Evolutionary conservation across 169 alveolate species (phyloP).

Genomic region (Miamiensis avidus): DNA sequence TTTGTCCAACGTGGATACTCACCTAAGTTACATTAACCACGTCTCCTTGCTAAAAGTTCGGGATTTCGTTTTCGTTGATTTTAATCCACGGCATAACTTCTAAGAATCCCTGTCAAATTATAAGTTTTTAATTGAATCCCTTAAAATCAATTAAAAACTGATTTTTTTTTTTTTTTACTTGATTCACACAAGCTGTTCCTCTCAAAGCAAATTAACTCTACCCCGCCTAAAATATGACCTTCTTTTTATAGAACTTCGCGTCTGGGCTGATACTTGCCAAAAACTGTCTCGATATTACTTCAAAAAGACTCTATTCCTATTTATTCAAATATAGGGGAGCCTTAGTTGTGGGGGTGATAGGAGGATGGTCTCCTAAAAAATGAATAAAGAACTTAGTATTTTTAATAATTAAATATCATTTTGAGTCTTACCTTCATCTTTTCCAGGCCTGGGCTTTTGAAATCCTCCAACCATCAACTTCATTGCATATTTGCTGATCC

Average conservation of each 20-base stretch:
- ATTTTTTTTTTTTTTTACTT: not conserved
- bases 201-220: not conserved
- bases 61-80: slow-evolving; percentile 54
- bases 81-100: slow-evolving; percentile 64
- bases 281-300: slow-evolving; percentile 33
- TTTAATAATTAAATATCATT: too few species aligned
- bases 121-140: not conserved
- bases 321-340: slow-evolving; percentile 15
- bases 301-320: slow-evolving; percentile 30
- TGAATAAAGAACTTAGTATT: too few species aligned
- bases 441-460: slow-evolving; percentile 28
- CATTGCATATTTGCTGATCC: slow-evolving; percentile 80
- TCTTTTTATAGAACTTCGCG: slow-evolving; percentile 24
- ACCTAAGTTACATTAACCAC: not conserved
- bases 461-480: slow-evolving; percentile 67
- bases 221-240: slow-evolving; percentile 12
- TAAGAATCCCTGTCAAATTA: slow-evolving; percentile 56
- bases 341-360: slow-evolving; percentile 45
- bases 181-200: not conserved
- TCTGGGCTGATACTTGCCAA: slow-evolving; percentile 36
- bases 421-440: too few species aligned
- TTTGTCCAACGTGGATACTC: slow-evolving; percentile 37
- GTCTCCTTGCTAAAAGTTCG: slow-evolving; percentile 34
- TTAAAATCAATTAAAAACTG: too few species aligned
- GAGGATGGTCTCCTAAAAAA: slow-evolving; percentile 54